Percentiles rank a stretch among this genome's conserved stretches.
Evolutionary conservation across 176 grass and related monocot genomes (phyloP).

Genomic region (Phragmites australis): DNA sequence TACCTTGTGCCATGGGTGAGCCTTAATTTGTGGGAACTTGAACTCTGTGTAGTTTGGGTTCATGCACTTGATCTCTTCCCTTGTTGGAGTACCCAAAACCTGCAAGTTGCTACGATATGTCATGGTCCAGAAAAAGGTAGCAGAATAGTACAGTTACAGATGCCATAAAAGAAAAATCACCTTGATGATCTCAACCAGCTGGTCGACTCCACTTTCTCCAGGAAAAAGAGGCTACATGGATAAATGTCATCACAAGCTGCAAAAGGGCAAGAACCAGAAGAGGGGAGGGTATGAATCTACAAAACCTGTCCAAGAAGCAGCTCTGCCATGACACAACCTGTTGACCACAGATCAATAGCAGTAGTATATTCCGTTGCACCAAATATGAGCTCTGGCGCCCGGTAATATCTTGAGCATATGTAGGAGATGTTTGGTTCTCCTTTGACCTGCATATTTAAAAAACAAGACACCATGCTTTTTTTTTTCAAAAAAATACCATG

Average conservation of each 20-base stretch:
- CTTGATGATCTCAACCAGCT: slow-evolving; percentile 98
- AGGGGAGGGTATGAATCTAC: neutral
- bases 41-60: slow-evolving; percentile 96
- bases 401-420: slow-evolving; percentile 99
- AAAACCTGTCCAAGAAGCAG: slow-evolving; percentile 88
- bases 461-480: neutral
- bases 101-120: slow-evolving; percentile 49
- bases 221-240: slow-evolving; percentile 85
- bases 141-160: slow-evolving; percentile 1
- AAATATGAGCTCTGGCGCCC: slow-evolving; percentile 98
- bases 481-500: neutral
- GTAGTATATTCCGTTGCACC: slow-evolving; percentile 95
- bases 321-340: slow-evolving; percentile 95
- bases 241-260: slow-evolving; percentile 27
- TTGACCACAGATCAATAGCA: slow-evolving; percentile 95
- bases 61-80: slow-evolving; percentile 99
- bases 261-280: neutral
- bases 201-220: slow-evolving; percentile 98
- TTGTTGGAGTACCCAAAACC: slow-evolving; percentile 98
- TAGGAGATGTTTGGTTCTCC: slow-evolving; percentile 98
- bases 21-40: slow-evolving; percentile 99
- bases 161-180: slow-evolving; percentile 44
- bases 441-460: slow-evolving; percentile 60
- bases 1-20: slow-evolving; percentile 99
- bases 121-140: slow-evolving; percentile 19